Conservation (phyloP, 257 asterid species). For the Nicotiana otophora region DNA sequence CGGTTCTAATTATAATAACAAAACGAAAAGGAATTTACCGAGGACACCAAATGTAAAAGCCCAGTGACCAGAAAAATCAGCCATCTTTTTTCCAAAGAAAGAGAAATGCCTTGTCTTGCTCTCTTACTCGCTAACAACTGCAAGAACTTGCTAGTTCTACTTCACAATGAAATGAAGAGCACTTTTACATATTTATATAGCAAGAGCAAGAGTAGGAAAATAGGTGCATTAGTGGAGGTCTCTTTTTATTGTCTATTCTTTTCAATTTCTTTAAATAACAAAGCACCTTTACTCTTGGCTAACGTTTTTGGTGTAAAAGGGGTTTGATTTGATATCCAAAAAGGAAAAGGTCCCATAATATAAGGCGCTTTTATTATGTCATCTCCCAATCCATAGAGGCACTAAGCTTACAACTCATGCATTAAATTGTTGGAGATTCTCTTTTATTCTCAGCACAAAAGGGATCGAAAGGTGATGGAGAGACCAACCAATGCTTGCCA, state of each 20-base stretch:
- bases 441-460: neutral
- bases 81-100: neutral
- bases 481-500: neutral
- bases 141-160: neutral
- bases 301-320: neutral
- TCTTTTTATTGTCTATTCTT: neutral
- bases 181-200: neutral
- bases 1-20: neutral
- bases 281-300: neutral
- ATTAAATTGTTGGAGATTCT: neutral
- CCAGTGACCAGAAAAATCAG: slow-evolving; percentile 5
- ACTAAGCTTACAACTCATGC: slow-evolving; percentile 18
- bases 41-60: slow-evolving; percentile 13
- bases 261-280: neutral
- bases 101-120: neutral
- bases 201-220: neutral
- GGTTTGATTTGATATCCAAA: neutral
- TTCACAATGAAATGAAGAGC: slow-evolving; percentile 1
- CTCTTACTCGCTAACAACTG: neutral
- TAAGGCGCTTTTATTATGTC: slow-evolving; percentile 14
- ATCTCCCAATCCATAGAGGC: slow-evolving; percentile 16
- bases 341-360: neutral
- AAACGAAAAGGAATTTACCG: neutral
- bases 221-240: neutral
- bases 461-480: neutral